Base-by-base conservation (phyloP, 805 yeast species). In the Ogataea henricii region DNA sequence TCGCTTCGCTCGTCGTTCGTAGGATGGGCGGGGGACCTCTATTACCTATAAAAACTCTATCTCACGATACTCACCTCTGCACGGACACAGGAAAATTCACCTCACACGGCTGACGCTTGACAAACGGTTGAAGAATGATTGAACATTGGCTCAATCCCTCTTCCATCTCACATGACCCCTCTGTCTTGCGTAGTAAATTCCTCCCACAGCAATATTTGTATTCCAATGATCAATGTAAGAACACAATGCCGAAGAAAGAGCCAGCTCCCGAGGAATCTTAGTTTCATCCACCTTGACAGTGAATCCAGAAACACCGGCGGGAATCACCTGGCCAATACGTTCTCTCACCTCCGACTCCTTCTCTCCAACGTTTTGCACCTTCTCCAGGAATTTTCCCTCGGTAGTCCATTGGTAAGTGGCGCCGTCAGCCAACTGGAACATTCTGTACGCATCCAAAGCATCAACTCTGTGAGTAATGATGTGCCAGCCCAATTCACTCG, bases 201-300 rank as follows among this genome's bases (percentile, higher is more conserved):
- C 87, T n/a, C 87, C 87, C 32, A 81, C 78, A 20, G 77, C 78
- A 32, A 77, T 63, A 50, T 70, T 69, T 20, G 87, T 81, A 57
- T 79, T 82, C 88, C 88, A 83, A 49, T 81, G 87, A 58, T 83
- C 88, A 48, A 83, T 74, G 58, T 69, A 77, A 36, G 85, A 79
- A 49, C 81, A 77, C 49, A 83, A 64, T 3, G 86, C 87, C 7
- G 83, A 74, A 13, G 81, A 66, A 16, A 82, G 60, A 1, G 85
- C 87, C 66, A 82, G 56, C 53, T 81, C 86, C 40, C 77, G 66
- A n/a, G 79, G 73, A 29, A 82, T 76, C 58, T 79, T 75, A 25
- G 75, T 45, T 55, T 78, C 82, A 59, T 82, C 85, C 33, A 81
- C 69, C 47, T 64, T 65, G 40, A 83, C 60, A 40, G 79, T 79